A percentile compares a stretch with the other conserved stretches of the same genome.
phyloP scores from a whole-genome alignment of 352 stramenopile genomes.

The Phytophthora pseudosyringae region DNA sequence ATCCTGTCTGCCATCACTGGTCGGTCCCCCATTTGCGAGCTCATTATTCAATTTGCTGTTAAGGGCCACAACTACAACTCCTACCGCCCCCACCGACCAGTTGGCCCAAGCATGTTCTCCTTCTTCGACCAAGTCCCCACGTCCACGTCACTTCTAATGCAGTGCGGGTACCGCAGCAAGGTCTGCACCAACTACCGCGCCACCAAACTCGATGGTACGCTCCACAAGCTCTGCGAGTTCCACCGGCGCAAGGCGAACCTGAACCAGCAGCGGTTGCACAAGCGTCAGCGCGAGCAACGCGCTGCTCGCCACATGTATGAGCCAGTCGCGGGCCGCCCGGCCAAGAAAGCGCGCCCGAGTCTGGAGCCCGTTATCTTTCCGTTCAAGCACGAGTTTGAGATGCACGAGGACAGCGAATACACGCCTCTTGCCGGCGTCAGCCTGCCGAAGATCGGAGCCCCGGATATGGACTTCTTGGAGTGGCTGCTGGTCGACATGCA shows the following conservation, averaged over 20 bases:
- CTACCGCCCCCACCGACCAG: background rate
- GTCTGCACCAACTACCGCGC: constrained; percentile 53
- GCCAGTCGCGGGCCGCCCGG: background rate
- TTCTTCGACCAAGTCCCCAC: constrained; percentile 27
- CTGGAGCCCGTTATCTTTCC: constrained; percentile 1
- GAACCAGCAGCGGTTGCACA: constrained; percentile 58
- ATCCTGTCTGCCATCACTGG: background rate
- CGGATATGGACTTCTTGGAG: constrained; percentile 30
- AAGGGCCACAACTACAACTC: constrained; percentile 12
- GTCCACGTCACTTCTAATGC: constrained; percentile 26
- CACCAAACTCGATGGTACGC: constrained; percentile 52
- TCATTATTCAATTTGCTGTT: constrained; percentile 29
- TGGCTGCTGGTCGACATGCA: constrained; percentile 22
- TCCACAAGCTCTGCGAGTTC: constrained; percentile 68
- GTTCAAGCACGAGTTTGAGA: background rate
- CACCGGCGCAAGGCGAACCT: constrained; percentile 64
- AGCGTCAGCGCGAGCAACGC: constrained; percentile 37
- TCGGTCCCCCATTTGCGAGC: background rate
- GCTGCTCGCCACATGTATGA: background rate
- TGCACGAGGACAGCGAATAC: background rate
- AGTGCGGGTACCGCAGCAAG: constrained; percentile 60
- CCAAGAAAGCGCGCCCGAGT: constrained; percentile 11
- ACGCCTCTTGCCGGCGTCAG: background rate
- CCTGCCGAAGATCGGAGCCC: background rate
- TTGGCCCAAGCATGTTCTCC: constrained; percentile 14